Conservation (phyloP, 768 basidiomycete genomes). For the Gautieria morchelliformis region DNA sequence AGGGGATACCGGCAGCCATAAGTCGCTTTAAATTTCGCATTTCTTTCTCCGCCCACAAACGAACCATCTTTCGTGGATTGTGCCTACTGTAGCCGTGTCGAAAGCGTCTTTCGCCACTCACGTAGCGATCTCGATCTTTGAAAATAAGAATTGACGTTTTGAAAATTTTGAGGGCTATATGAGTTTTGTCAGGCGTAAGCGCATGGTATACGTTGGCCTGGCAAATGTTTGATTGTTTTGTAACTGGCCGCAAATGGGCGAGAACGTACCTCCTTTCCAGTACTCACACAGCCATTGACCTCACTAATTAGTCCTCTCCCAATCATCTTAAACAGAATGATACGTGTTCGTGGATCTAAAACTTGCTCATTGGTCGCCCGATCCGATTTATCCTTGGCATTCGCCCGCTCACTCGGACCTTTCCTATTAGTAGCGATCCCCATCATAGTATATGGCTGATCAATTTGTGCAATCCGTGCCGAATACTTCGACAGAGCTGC, state of each 20-base stretch:
- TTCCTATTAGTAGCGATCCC: slow-evolving; percentile 83
- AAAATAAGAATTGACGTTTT: slow-evolving; percentile 97
- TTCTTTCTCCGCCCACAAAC: slow-evolving; percentile 98
- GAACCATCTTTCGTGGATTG: slow-evolving; percentile 98
- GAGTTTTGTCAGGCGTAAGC: slow-evolving; percentile 37
- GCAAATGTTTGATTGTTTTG: not conserved
- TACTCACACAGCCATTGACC: slow-evolving; percentile 93
- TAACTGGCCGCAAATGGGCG: not conserved
- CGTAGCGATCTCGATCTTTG: slow-evolving; percentile 96
- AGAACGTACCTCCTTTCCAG: slow-evolving; percentile 84
- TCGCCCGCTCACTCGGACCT: slow-evolving; percentile 79
- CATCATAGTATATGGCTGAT: slow-evolving; percentile 55
- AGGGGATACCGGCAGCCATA: slow-evolving; percentile 69
- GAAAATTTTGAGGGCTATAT: slow-evolving; percentile 94
- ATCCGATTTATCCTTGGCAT: slow-evolving; percentile 92
- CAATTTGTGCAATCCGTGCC: slow-evolving; percentile 64
- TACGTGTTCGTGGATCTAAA: slow-evolving; percentile 86
- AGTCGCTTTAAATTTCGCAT: slow-evolving; percentile 91
- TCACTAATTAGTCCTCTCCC: slow-evolving; percentile 80
- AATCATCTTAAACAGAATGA: slow-evolving; percentile 95
- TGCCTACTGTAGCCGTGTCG: slow-evolving; percentile 74
- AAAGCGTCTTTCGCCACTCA: slow-evolving; percentile 94
- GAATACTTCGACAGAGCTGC: slow-evolving; percentile 68
- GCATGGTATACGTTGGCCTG: slow-evolving; percentile 98
- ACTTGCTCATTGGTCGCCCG: slow-evolving; percentile 96